Base-by-base conservation (phyloP, 2,329 filamentous ascomycete genomes). In the Ophiocordyceps robertsii region DNA sequence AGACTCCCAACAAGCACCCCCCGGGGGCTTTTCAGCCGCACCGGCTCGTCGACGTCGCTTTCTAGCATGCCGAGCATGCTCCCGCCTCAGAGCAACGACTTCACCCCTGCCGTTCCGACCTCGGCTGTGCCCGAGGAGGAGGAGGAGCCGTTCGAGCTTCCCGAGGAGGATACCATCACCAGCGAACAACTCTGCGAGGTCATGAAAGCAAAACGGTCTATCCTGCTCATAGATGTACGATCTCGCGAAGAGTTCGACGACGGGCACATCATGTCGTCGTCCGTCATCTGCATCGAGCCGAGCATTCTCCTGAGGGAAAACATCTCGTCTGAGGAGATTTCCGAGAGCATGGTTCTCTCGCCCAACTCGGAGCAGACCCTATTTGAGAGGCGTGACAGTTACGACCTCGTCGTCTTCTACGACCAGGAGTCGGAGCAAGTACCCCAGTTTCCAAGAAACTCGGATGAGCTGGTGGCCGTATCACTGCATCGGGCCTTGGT, bases 351-450 rank as follows among this genome's bases (percentile, higher is more conserved):
- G 52, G 70, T 87, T 2, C 61, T 92, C 6, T 81, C 78, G 0
- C 82, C 84, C 0, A 67, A 77, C n/a, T 62, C 70, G n/a, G 92
- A 98, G 58, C 80, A 84, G 50, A 64, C 70, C 2, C 68, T 86
- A 29, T 95, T 94, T 53, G 78, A 77, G 36, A 67, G 77, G 43
- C 74, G 82, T 13, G 73, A 89, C 48, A 72, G 82, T 43, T 95
- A 84, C 52, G 88, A 96, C 50, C 64, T 95, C 36, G 75, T 98
- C 11, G 84, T 98, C 0, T 92, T 93, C 53, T 94, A 96, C 58
- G 88, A 98, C 58, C 75, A 90, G 49, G 47, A 72, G 57, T 69
- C 84, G 54, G 44, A 73, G 61, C 50, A 67, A 48, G 52, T 93
- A 17, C 47, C 50, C 45, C 45, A 48, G 43, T 53, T 52, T 47